phyloP scores from a whole-genome alignment of 805 yeast genomes.

The Candida ortonii region DNA sequence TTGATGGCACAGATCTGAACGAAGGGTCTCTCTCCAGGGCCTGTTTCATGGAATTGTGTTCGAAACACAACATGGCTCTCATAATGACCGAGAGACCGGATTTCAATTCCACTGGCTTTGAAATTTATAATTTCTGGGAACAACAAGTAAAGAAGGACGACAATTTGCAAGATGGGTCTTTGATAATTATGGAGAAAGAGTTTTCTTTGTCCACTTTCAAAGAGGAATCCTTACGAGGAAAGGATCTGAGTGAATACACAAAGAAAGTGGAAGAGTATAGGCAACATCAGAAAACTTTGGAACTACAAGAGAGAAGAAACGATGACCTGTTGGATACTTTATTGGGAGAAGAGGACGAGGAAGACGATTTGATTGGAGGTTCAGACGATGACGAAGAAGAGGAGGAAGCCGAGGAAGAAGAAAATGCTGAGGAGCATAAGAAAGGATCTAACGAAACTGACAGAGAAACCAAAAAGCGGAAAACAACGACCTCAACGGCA shows the following conservation, averaged over 20 bases:
- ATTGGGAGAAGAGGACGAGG: slow-evolving; percentile 35
- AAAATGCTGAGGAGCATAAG: slow-evolving; percentile 22
- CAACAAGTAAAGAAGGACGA: slow-evolving; percentile 35
- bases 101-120: slow-evolving; percentile 44
- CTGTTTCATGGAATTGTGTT: slow-evolving; percentile 53
- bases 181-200: slow-evolving; percentile 50
- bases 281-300: slow-evolving; percentile 35
- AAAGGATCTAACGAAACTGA: slow-evolving; percentile 33
- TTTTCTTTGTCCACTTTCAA: slow-evolving; percentile 35
- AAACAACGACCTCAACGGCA: slow-evolving; percentile 18
- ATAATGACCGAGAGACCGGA: slow-evolving; percentile 69
- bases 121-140: slow-evolving; percentile 55
- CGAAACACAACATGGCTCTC: slow-evolving; percentile 63
- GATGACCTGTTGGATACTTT: slow-evolving; percentile 29
- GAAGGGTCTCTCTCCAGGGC: slow-evolving; percentile 61
- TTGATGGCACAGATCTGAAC: slow-evolving; percentile 64
- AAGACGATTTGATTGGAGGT: slow-evolving; percentile 18
- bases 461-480: slow-evolving; percentile 25
- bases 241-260: slow-evolving; percentile 49
- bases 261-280: slow-evolving; percentile 46
- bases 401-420: slow-evolving; percentile 16
- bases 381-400: slow-evolving; percentile 19
- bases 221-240: slow-evolving; percentile 50
- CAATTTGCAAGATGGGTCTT: slow-evolving; percentile 56
- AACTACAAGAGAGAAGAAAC: slow-evolving; percentile 31